phyloP scores from a whole-genome alignment of 441 rosid genomes.

The Mallotus repandus region DNA sequence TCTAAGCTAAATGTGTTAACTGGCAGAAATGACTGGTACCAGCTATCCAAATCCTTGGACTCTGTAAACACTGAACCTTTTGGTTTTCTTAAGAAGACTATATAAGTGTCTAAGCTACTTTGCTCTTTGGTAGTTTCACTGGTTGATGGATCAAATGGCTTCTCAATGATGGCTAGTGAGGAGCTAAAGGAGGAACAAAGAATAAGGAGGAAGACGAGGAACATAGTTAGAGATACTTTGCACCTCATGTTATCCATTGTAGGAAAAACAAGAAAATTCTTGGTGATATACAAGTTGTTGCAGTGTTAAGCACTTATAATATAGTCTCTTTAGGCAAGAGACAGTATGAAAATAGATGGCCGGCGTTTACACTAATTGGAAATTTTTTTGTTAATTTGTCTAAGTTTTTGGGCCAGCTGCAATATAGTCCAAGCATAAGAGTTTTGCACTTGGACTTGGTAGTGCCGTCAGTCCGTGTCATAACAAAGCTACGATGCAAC shows the following conservation, averaged over 20 bases:
- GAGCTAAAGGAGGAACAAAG: constrained; percentile 25
- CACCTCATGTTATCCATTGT: constrained; percentile 22
- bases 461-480: background rate
- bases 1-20: constrained; percentile 6
- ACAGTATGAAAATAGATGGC: background rate
- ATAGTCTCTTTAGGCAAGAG: background rate
- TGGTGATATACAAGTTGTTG: background rate
- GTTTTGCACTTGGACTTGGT: background rate
- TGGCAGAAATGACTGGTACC: constrained; percentile 44
- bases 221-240: background rate
- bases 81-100: constrained; percentile 38
- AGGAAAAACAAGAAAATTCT: background rate
- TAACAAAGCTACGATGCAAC: background rate
- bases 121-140: background rate
- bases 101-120: constrained; percentile 35
- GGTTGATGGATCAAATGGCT: no score
- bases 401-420: no score
- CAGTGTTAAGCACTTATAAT: background rate
- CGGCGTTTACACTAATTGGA: background rate
- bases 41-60: constrained; percentile 25
- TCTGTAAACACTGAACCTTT: constrained; percentile 15
- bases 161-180: constrained; percentile 8
- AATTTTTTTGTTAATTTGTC: background rate
- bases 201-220: background rate
- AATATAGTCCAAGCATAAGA: no score